Base-by-base conservation (phyloP, 2,329 filamentous ascomycete genomes). In the Iodosphaeria phyllophila region DNA sequence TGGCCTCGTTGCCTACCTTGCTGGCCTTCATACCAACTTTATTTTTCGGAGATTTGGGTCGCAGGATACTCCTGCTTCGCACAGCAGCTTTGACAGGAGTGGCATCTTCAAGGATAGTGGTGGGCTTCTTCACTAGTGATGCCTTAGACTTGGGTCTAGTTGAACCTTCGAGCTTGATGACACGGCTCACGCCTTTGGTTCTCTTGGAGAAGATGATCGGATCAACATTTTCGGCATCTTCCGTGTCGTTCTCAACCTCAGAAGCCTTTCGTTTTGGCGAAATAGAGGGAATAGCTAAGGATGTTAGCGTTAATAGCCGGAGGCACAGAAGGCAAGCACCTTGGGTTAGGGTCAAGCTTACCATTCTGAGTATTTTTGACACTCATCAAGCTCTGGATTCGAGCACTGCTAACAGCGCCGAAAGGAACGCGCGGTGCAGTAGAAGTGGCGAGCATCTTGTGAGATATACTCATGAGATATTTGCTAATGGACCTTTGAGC, bases 351-450 rank as follows among this genome's bases (percentile, higher is more conserved):
- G 14, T 10, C 18, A 20, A 28, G 56, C 63, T 37, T 63, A 74
- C 69, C 63, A 58, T 74, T 74, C 44, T 84, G 77, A 48, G 72
- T 61, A 48, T 84, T 84, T 58, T 83, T 86, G 25, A 74, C 52
- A 50, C 70, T 80, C 14, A 71, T 73, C 39, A 86, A 56, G 34
- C 58, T 68, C 47, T 80, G 74, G 14, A 84, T 58, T 36, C 78
- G 68, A 28, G 70, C 55, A 37, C 60, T 61, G 43, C 78, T 68
- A 27, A 84, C 58, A 24, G 73, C 73, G 43, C 71, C 77, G 47
- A 84, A 83, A 5, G 77, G 77, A n/a, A n/a, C n/a, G n/a, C n/a
- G n/a, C n/a, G n/a, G n/a, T n/a, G n/a, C n/a, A n/a, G n/a, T n/a
- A n/a, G n/a, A n/a, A n/a, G n/a, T n/a, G n/a, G n/a, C n/a, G n/a